Percentiles rank a stretch among this genome's conserved stretches.
These are phyloP conservation scores for Sequoia sempervirens DNA, from an alignment of 75 land plant species.

Conservation along the genomic window DNA sequence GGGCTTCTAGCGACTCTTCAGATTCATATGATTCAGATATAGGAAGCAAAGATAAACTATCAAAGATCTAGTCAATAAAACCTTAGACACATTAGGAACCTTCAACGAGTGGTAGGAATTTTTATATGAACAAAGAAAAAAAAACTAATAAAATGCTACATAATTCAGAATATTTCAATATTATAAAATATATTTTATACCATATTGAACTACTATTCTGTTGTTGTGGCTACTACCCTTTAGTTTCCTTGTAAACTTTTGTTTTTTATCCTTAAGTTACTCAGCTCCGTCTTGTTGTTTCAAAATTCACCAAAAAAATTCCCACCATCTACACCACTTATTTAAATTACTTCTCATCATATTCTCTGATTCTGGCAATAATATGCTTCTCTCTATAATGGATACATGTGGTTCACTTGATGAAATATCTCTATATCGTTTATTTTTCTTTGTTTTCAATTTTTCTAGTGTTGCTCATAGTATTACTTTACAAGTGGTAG, in stretches of 20 bases:
- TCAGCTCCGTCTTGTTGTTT: background rate
- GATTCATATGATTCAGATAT: too few relatives aligned
- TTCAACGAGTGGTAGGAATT: too few relatives aligned
- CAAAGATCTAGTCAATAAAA: too few relatives aligned
- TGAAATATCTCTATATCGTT: background rate
- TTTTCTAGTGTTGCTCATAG: background rate
- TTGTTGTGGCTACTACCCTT: background rate
- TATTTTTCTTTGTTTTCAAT: background rate
- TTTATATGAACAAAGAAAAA: too few relatives aligned
- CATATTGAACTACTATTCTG: background rate
- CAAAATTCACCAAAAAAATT: background rate
- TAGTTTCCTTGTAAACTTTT: background rate
- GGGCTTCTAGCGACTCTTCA: too few relatives aligned
- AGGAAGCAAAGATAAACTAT: too few relatives aligned
- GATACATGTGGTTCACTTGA: background rate
- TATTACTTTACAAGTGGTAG: background rate
- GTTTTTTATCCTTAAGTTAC: background rate
- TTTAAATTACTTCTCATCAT: background rate
- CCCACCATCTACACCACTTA: background rate
- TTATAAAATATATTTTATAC: background rate
- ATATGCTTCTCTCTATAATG: background rate
- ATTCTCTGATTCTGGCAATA: background rate
- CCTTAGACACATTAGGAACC: too few relatives aligned
- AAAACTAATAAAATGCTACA: too few relatives aligned
- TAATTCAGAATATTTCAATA: too few relatives aligned